Percentiles rank a stretch among this genome's conserved stretches.
Evolutionary conservation across 805 yeast genomes (phyloP).

Genomic region (Wickerhamiella sergipiensis): DNA sequence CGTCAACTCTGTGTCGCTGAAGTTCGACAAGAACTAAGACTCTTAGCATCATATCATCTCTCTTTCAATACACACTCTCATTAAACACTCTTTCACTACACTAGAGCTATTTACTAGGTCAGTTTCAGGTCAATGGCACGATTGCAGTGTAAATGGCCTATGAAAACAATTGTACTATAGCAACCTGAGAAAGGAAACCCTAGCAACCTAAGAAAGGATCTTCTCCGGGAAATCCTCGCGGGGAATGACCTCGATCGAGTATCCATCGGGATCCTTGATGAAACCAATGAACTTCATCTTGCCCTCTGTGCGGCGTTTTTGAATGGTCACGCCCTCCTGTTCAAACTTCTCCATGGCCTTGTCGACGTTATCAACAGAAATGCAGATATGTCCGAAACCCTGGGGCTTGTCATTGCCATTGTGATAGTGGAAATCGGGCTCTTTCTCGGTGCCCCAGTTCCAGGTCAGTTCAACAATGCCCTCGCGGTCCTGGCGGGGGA

Average conservation of each 20-base stretch:
- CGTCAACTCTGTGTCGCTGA: slow-evolving; percentile 74
- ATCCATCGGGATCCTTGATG: slow-evolving; percentile 81
- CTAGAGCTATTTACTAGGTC: no score
- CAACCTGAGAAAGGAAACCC: neutral
- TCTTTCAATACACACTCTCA: no score
- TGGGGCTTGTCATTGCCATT: slow-evolving; percentile 65
- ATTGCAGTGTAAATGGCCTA: no score
- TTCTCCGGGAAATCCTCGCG: slow-evolving; percentile 22
- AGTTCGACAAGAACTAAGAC: slow-evolving; percentile 29
- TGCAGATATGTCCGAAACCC: slow-evolving; percentile 81
- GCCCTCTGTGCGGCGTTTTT: slow-evolving; percentile 30
- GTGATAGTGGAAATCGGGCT: slow-evolving; percentile 62
- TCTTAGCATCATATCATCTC: neutral
- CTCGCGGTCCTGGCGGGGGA: slow-evolving; percentile 35
- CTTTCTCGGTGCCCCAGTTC: slow-evolving; percentile 90
- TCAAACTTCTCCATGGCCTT: slow-evolving; percentile 38
- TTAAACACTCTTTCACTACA: no score
- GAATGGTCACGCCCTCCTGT: slow-evolving; percentile 35
- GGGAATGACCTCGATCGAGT: slow-evolving; percentile 62
- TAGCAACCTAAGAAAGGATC: neutral
- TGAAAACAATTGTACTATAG: neutral
- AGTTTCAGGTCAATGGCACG: no score
- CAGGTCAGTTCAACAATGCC: slow-evolving; percentile 81
- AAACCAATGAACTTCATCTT: slow-evolving; percentile 57
- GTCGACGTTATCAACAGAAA: slow-evolving; percentile 50